A percentile compares a stretch with the other conserved stretches of the same genome.
phyloP scores from a whole-genome alignment of 352 stramenopile species.

The Globisporangium parvum region DNA sequence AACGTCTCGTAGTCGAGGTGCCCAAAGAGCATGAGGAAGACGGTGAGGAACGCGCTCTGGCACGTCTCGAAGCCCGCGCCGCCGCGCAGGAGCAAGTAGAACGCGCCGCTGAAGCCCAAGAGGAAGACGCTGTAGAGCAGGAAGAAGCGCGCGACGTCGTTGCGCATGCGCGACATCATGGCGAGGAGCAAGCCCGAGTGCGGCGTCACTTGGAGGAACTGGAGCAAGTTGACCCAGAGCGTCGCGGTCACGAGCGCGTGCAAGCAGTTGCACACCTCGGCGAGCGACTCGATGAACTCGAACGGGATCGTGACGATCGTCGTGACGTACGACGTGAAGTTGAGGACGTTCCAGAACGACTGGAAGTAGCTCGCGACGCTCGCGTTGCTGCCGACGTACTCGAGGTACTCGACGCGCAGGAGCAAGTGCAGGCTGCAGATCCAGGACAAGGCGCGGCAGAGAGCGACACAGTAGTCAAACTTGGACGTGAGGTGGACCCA shows the following conservation, averaged over 20 bases:
- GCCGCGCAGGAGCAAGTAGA: conserved; percentile 62
- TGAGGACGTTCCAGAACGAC: conserved; percentile 63
- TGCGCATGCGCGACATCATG: conserved; percentile 75
- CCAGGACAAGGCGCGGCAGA: conserved; percentile 38
- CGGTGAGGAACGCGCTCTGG: conserved; percentile 54
- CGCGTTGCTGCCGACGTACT: conserved; percentile 18
- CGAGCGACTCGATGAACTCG: conserved; percentile 33
- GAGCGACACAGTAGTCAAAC: conserved; percentile 40
- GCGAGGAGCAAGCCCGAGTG: conserved; percentile 58
- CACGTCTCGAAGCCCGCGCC: conserved; percentile 49
- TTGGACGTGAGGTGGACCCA: conserved; percentile 33
- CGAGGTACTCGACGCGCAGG: conserved; percentile 38
- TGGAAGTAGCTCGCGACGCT: conserved; percentile 37
- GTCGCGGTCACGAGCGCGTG: conserved; percentile 50
- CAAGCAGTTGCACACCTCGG: conserved; percentile 34
- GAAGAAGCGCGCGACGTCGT: conserved; percentile 59
- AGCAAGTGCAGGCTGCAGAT: conserved; percentile 45
- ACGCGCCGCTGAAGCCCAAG: conserved; percentile 60
- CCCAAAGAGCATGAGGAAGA: conserved; percentile 72
- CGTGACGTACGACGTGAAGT: conserved; percentile 43
- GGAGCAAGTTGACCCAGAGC: conserved; percentile 65
- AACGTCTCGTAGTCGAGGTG: conserved; percentile 29
- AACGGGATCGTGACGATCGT: conserved; percentile 45
- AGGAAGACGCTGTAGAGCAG: conserved; percentile 70
- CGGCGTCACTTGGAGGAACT: conserved; percentile 62